Conservation (phyloP, 2,329 filamentous ascomycete species). For the Penicillium janthinellum region DNA sequence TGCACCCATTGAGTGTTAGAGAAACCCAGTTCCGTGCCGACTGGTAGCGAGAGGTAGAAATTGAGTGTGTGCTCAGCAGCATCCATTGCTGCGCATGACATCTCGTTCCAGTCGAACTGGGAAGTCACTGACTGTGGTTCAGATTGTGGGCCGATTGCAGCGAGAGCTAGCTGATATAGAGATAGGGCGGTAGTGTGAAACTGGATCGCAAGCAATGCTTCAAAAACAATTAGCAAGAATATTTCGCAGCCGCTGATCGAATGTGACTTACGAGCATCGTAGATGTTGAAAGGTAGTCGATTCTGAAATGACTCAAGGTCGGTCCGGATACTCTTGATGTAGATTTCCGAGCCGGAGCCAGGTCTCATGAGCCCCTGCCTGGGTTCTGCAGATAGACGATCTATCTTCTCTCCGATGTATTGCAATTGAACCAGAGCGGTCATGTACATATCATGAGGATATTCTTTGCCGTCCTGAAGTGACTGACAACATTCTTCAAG, state of each 20-base stretch:
- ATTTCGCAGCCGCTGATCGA: not conserved
- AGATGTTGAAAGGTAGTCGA: constrained; percentile 29
- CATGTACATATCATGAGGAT: constrained; percentile 40
- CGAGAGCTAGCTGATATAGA: constrained; percentile 44
- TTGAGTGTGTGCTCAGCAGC: constrained; percentile 29
- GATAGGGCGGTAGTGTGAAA: constrained; percentile 44
- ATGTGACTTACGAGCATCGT: constrained; percentile 11
- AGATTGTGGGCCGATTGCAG: constrained; percentile 21
- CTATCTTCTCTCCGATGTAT: constrained; percentile 42
- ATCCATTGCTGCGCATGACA: constrained; percentile 22
- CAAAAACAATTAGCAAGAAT: constrained; percentile 15
- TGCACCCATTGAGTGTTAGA: constrained; percentile 48
- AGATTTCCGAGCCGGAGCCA: constrained; percentile 30
- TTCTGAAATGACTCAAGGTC: constrained; percentile 38
- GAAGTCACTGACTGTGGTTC: constrained; percentile 9
- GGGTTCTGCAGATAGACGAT: constrained; percentile 28
- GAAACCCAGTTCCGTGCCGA: constrained; percentile 37
- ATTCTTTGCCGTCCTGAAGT: constrained; percentile 35
- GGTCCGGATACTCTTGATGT: constrained; percentile 33
- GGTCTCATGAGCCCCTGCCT: constrained; percentile 15
- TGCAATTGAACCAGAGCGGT: constrained; percentile 43
- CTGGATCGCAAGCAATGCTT: constrained; percentile 44
- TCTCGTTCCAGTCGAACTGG: constrained; percentile 6
- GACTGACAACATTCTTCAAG: constrained; percentile 43
- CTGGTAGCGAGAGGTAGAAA: constrained; percentile 39